Evolutionary conservation across 768 basidiomycete genomes (phyloP).

Genomic region (Boletus pseudopeckii): DNA sequence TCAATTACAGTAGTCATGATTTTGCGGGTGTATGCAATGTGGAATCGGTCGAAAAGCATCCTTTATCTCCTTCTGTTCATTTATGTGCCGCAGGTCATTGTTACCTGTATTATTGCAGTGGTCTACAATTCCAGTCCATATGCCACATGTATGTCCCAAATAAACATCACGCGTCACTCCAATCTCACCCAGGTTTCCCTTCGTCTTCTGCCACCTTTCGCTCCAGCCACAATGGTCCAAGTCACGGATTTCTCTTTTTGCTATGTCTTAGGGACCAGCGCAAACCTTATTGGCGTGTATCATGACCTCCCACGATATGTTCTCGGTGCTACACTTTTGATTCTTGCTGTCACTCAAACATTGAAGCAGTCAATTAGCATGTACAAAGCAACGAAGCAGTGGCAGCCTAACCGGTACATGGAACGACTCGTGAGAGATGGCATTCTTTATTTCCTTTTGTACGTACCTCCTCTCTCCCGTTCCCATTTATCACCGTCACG

Average conservation of each 20-base stretch:
- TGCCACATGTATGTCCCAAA: background rate
- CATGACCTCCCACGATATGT: background rate
- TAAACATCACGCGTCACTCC: background rate
- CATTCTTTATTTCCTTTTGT: constrained; percentile 3
- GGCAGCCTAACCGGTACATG: constrained; percentile 11
- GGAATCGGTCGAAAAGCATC: background rate
- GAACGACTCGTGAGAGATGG: constrained; percentile 5
- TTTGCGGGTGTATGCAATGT: background rate
- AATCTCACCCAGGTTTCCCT: background rate
- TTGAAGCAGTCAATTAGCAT: background rate
- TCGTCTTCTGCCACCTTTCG: background rate
- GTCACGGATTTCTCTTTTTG: background rate
- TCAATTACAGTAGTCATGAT: background rate
- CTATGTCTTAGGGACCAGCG: fast-evolving
- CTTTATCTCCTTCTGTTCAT: background rate
- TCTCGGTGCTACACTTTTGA: background rate
- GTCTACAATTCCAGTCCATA: background rate
- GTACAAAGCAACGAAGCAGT: constrained; percentile 7
- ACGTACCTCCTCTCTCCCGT: background rate
- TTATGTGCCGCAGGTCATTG: background rate
- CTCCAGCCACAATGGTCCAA: background rate
- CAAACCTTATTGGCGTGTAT: background rate
- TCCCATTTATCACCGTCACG: background rate
- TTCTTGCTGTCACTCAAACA: background rate
- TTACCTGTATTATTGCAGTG: background rate